A percentile compares a stretch with the other conserved stretches of the same genome.
Evolutionary conservation across 2,329 filamentous ascomycete species (phyloP).

Genomic region (Coniochaeta sp.): DNA sequence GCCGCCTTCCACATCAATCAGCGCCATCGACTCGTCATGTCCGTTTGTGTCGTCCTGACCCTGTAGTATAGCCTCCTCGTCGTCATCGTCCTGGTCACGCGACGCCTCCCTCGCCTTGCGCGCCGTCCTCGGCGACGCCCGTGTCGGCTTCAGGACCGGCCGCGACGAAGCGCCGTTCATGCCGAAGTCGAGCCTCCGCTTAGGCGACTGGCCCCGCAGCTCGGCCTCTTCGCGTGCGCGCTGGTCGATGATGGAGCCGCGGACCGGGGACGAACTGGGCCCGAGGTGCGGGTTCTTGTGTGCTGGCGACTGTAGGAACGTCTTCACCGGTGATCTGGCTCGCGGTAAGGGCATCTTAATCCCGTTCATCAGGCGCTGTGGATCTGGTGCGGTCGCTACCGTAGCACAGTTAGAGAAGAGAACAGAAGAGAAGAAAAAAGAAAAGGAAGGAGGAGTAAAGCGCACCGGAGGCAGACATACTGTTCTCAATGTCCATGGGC

Average conservation of each 20-base stretch:
- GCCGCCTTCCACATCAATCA: conserved; percentile 24
- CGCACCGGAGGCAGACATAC: conserved; percentile 10
- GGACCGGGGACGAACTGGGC: conserved; percentile 41
- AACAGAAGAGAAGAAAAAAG: not conserved
- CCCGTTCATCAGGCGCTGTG: conserved; percentile 43
- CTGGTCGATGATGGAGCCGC: conserved; percentile 25
- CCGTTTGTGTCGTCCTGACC: conserved; percentile 15
- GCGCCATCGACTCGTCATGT: conserved; percentile 33
- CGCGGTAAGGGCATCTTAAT: conserved; percentile 34
- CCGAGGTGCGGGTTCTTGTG: conserved; percentile 52
- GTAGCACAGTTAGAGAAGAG: conserved; percentile 12
- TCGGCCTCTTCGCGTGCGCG: conserved; percentile 19
- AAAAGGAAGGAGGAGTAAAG: not conserved
- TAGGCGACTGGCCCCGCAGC: conserved; percentile 35
- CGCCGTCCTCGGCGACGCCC: not conserved
- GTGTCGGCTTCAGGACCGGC: conserved; percentile 18
- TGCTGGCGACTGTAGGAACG: conserved; percentile 52
- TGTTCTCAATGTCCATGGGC: conserved; percentile 43
- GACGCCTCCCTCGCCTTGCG: conserved; percentile 6
- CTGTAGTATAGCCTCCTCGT: conserved; percentile 16
- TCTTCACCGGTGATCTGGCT: conserved; percentile 56
- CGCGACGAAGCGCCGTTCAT: conserved; percentile 14
- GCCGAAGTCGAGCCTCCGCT: conserved; percentile 47
- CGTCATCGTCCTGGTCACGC: conserved; percentile 20
- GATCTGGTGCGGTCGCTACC: conserved; percentile 40